Percentiles rank a stretch among this genome's conserved stretches.
These are phyloP conservation scores for Seiridium unicorne DNA, from an alignment of 2,329 filamentous ascomycete genomes.

Conservation along the genomic window DNA sequence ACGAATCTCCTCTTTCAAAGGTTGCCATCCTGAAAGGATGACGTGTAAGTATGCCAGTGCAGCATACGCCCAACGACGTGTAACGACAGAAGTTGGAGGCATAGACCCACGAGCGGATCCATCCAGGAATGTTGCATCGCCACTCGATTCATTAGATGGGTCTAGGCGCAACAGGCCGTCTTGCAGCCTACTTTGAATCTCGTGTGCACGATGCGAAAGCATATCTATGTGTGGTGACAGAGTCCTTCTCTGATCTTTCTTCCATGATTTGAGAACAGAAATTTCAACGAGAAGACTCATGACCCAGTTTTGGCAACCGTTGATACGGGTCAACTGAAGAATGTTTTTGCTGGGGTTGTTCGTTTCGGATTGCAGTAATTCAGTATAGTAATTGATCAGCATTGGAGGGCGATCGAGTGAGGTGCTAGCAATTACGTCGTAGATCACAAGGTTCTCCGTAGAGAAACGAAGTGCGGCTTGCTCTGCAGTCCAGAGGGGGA, in stretches of 20 bases:
- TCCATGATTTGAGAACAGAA: constrained; percentile 53
- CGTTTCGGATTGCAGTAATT: constrained; percentile 28
- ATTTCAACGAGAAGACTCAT: constrained; percentile 54
- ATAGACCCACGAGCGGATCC: constrained; percentile 6
- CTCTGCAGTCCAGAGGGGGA: constrained; percentile 40
- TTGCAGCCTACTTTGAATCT: constrained; percentile 14
- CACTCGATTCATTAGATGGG: constrained; percentile 2
- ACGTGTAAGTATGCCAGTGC: constrained; percentile 20
- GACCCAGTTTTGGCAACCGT: constrained; percentile 58
- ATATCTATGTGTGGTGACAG: constrained; percentile 38
- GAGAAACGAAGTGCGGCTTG: constrained; percentile 48
- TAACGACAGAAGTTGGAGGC: constrained; percentile 13
- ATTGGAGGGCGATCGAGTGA: constrained; percentile 40
- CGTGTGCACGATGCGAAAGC: constrained; percentile 15
- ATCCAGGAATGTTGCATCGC: constrained; percentile 8
- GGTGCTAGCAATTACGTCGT: constrained; percentile 50
- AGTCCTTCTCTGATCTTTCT: constrained; percentile 39
- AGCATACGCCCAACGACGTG: constrained; percentile 24
- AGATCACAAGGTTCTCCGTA: constrained; percentile 43
- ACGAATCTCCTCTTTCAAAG: constrained; percentile 15
- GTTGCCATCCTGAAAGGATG: constrained; percentile 19
- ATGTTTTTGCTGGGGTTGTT: constrained; percentile 25
- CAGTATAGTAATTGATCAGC: constrained; percentile 38
- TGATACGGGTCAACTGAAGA: constrained; percentile 46
- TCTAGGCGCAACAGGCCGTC: constrained; percentile 12